Base-by-base conservation (phyloP, 1,139 yeast species). In the Candida sp. region DNA sequence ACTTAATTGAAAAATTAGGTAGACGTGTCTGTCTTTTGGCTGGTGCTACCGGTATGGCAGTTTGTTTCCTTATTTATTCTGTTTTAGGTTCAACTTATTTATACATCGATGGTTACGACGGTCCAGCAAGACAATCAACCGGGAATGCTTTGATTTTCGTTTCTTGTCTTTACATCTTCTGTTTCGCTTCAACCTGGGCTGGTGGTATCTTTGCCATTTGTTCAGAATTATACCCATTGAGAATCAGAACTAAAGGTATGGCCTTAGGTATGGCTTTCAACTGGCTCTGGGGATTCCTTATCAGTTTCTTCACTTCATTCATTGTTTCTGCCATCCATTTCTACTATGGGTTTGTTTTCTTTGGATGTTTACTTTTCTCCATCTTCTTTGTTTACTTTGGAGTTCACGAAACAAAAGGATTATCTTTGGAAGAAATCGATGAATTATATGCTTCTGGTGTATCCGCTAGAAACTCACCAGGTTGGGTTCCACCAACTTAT, bases 151-250 rank as follows among this genome's bases (percentile, higher is more conserved):
- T 79, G 88, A 84, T 88, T 61, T 82, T 86, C 56, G 78, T 88
- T 54, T 81, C 91, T 27, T 85, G 93, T 64, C 61, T 86, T 48
- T 89, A 81, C 70, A 86, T 89, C 50, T 84, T 85, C 77, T 83
- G 80, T 72, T 88, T 87, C 61, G 93, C 96, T 33, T 77, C 86
- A 34, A 82, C 95, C 5, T 87, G 96, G 95, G 96, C 91, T 49
- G 93, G 95, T 56, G 80, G 84, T 58, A 84, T 84, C 38, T 89
- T 82, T 79, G 85, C 85, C 45, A 82, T 86, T 54, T 79, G 84
- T 43, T 84, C 93, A 34, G 96, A 88, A 66, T 73, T 86, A 37
- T 87, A 81, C 65, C 91, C 96, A 43, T 73, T 86, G 51, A 81
- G 91, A 56, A 82, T 87, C 51, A 79, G 93, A 68, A 80, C 91